These are phyloP conservation scores for Hypholoma sublateritium DNA, from an alignment of 768 basidiomycete species.

Conservation along the genomic window DNA sequence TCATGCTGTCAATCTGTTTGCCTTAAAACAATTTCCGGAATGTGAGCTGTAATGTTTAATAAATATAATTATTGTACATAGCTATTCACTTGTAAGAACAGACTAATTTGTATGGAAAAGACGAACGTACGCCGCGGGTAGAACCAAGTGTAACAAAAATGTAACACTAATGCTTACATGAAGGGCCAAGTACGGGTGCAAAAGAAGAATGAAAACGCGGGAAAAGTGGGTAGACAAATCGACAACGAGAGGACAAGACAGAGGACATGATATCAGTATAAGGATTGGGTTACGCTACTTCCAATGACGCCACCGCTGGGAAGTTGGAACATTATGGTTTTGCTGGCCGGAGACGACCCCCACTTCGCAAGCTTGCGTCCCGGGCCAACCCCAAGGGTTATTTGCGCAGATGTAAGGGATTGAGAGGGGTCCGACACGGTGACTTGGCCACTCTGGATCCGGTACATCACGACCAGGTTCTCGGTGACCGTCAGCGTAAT, in stretches of 20 bases:
- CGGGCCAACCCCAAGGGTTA: constrained; percentile 33
- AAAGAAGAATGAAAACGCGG: neutral
- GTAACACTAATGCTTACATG: no score
- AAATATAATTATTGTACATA: no score
- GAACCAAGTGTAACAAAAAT: neutral
- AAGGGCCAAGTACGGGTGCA: no score
- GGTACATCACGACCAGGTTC: constrained; percentile 45
- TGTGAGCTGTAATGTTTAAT: no score
- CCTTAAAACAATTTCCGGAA: no score
- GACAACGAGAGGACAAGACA: neutral
- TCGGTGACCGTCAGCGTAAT: constrained; percentile 38
- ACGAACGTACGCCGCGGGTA: neutral
- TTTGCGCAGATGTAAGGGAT: constrained; percentile 32
- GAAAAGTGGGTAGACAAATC: neutral
- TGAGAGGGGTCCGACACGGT: constrained; percentile 71
- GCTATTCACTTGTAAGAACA: no score
- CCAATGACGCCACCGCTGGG: constrained; percentile 51
- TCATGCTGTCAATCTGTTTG: no score
- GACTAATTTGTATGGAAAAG: no score
- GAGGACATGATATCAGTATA: constrained; percentile 3
- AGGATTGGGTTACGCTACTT: constrained; percentile 38
- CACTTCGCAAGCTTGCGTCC: constrained; percentile 25
- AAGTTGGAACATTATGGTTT: constrained; percentile 37
- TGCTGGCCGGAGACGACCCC: constrained; percentile 18
- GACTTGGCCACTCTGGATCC: constrained; percentile 39